A percentile compares a stretch with the other conserved stretches of the same genome.
Evolutionary conservation across 2,329 filamentous ascomycete genomes (phyloP).

Genomic region (Trichoderma aggressivum): DNA sequence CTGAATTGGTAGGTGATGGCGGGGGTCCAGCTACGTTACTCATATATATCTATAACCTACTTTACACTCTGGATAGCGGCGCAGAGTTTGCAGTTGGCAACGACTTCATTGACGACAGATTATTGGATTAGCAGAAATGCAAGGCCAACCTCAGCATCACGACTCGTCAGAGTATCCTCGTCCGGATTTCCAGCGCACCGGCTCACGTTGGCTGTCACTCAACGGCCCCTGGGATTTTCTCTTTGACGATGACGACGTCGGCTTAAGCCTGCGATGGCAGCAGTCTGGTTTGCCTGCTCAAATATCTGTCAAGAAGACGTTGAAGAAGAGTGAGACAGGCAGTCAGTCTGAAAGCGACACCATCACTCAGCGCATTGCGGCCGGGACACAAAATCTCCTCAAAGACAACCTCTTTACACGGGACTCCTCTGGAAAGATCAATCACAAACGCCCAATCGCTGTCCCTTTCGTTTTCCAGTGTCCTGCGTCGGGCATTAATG

Average conservation of each 20-base stretch:
- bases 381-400: conserved; percentile 46
- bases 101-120: not conserved
- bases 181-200: conserved; percentile 58
- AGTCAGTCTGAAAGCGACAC: conserved; percentile 35
- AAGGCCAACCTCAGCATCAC: not conserved
- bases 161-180: conserved; percentile 50
- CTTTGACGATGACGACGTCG: conserved; percentile 62
- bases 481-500: conserved; percentile 59
- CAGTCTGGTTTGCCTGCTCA: conserved; percentile 46
- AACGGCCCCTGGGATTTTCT: conserved; percentile 62
- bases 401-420: conserved; percentile 42
- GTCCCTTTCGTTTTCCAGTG: conserved; percentile 66
- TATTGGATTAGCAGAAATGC: not conserved
- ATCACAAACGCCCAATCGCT: conserved; percentile 51
- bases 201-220: conserved; percentile 56
- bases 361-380: conserved; percentile 45
- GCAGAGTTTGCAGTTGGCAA: not conserved
- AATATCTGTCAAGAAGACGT: conserved; percentile 30
- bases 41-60: not conserved
- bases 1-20: not conserved
- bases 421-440: conserved; percentile 22
- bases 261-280: conserved; percentile 53
- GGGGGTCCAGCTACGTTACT: not conserved
- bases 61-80: not conserved
- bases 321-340: conserved; percentile 26